Evolutionary conservation across 2,329 filamentous ascomycete species (phyloP).

Genomic region (Trichoderma harzianum): DNA sequence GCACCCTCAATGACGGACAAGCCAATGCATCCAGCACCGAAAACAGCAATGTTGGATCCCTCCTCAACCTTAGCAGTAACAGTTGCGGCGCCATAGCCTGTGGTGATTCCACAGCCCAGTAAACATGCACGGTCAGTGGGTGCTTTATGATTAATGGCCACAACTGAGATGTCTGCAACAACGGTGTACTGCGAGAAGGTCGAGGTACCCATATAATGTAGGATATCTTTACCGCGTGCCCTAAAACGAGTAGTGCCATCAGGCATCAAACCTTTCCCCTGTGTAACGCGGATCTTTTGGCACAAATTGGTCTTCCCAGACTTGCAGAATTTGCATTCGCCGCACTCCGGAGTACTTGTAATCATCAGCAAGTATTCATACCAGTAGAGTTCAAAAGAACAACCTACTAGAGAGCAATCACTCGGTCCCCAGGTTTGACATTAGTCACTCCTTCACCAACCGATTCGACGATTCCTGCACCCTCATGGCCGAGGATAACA

Average conservation of each 20-base stretch:
- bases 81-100: neutral
- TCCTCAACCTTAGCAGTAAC: neutral
- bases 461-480: neutral
- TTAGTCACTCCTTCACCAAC: neutral
- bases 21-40: neutral
- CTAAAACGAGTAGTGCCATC: neutral
- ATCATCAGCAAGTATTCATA: neutral
- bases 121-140: neutral
- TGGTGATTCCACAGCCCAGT: neutral
- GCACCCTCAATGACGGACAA: neutral
- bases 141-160: neutral
- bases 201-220: neutral
- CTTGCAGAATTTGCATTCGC: neutral
- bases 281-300: neutral
- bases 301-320: neutral
- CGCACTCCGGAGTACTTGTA: neutral
- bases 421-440: neutral
- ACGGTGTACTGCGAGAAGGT: neutral
- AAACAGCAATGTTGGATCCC: neutral
- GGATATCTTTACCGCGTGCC: neutral
- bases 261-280: neutral
- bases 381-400: neutral
- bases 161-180: neutral
- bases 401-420: neutral
- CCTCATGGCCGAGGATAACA: neutral